These are phyloP conservation scores for Datisca glomerata DNA, from an alignment of 306 rosid species.

Conservation along the genomic window DNA sequence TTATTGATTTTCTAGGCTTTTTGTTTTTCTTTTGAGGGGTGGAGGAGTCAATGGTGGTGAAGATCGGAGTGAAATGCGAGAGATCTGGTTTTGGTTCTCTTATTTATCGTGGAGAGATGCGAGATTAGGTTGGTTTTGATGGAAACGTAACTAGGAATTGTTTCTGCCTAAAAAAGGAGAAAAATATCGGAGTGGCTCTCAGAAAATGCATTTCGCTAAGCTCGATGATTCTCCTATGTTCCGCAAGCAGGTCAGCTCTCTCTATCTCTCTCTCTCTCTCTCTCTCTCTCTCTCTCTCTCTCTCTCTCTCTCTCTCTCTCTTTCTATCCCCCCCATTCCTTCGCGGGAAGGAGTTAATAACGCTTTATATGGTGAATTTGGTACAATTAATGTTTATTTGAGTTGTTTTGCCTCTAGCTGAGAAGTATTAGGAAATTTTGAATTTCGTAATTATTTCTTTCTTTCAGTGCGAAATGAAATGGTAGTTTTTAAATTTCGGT, in stretches of 20 bases:
- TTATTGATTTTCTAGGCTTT: background rate
- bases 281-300: background rate
- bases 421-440: background rate
- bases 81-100: conserved; percentile 25
- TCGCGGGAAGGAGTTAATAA: background rate
- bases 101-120: conserved; percentile 2
- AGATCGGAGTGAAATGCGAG: conserved; percentile 20
- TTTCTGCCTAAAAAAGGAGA: background rate
- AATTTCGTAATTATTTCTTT: no score
- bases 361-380: background rate
- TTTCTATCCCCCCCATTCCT: no score
- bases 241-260: conserved; percentile 84
- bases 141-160: conserved; percentile 10
- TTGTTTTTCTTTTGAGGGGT: conserved; percentile 7
- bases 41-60: conserved; percentile 11
- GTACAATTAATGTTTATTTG: background rate
- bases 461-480: no score
- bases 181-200: conserved; percentile 8
- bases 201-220: conserved; percentile 92
- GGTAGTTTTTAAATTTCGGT: background rate
- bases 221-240: conserved; percentile 99
- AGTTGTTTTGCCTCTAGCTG: no score
- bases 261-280: background rate
- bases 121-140: conserved; percentile 12
- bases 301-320: background rate